Evolutionary conservation across 1,139 yeast genomes (phyloP).

Genomic region (Kluyveromyces sp.): DNA sequence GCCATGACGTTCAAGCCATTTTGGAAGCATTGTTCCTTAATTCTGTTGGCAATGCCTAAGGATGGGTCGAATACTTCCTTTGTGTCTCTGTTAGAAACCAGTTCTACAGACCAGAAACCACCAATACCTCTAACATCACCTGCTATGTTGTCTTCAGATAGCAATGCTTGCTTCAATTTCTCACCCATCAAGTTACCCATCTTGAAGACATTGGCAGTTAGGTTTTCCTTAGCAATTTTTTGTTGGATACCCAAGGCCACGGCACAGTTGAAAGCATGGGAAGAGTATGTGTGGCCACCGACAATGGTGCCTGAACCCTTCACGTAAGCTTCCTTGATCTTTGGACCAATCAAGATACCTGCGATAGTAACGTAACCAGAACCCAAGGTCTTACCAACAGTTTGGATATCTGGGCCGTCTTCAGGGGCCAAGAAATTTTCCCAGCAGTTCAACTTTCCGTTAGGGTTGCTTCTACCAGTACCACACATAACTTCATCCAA

Average conservation of each 20-base stretch:
- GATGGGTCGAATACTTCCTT: conserved; percentile 40
- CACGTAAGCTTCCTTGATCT: conserved; percentile 38
- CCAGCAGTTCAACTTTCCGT: conserved; percentile 45
- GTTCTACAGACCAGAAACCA: conserved; percentile 53
- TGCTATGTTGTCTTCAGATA: conserved; percentile 33
- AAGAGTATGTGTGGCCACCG: conserved; percentile 56
- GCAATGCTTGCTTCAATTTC: conserved; percentile 32
- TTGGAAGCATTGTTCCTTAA: conserved; percentile 34
- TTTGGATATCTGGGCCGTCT: conserved; percentile 52
- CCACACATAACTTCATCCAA: conserved; percentile 66
- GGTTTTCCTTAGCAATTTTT: conserved; percentile 38
- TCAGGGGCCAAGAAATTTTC: conserved; percentile 40
- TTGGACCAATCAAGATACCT: conserved; percentile 48
- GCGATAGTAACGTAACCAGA: conserved; percentile 59
- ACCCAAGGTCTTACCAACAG: conserved; percentile 58
- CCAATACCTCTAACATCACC: conserved; percentile 59
- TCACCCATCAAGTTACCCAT: conserved; percentile 45
- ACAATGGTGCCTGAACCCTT: conserved; percentile 38
- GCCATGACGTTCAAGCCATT: conserved; percentile 43
- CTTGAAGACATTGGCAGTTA: conserved; percentile 43
- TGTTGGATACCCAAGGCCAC: conserved; percentile 54
- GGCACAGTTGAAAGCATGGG: conserved; percentile 53
- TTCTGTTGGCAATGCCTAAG: conserved; percentile 31
- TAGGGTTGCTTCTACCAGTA: conserved; percentile 41
- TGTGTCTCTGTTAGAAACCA: conserved; percentile 43